Evolutionary conservation across 208 protist species (phyloP).

Genomic region (Lotmaria passim): DNA sequence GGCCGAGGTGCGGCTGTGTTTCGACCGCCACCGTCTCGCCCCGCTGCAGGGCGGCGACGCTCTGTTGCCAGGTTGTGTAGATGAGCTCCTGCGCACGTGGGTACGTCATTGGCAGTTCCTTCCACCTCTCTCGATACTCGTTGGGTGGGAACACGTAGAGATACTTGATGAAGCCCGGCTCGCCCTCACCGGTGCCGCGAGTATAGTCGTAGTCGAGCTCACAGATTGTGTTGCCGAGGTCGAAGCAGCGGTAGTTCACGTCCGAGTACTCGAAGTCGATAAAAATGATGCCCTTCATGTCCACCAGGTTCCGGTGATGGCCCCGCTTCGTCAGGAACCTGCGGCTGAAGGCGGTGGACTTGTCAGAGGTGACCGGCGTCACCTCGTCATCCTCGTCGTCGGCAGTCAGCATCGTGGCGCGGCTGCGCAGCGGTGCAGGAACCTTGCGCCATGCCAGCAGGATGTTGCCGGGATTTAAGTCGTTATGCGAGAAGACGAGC

Average conservation of each 20-base stretch:
- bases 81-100: slow-evolving; percentile 79
- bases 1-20: slow-evolving; percentile 31
- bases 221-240: slow-evolving; percentile 86
- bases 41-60: not conserved
- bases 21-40: not conserved
- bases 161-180: slow-evolving; percentile 84
- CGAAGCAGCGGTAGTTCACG: slow-evolving; percentile 84
- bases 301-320: slow-evolving; percentile 71
- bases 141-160: slow-evolving; percentile 62
- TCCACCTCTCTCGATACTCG: slow-evolving; percentile 54
- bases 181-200: slow-evolving; percentile 63
- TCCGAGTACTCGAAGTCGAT: slow-evolving; percentile 91
- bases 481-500: slow-evolving; percentile 85
- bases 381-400: slow-evolving; percentile 54
- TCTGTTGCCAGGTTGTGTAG: slow-evolving; percentile 56
- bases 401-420: slow-evolving; percentile 14
- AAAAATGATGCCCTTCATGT: slow-evolving; percentile 73
- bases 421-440: slow-evolving; percentile 35
- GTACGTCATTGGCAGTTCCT: slow-evolving; percentile 60
- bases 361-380: slow-evolving; percentile 45
- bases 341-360: slow-evolving; percentile 58
- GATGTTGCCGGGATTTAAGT: slow-evolving; percentile 86
- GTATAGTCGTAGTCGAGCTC: slow-evolving; percentile 90
- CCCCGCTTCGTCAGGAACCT: slow-evolving; percentile 72
- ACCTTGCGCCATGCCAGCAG: slow-evolving; percentile 69